Evolutionary conservation across 2,329 filamentous ascomycete species (phyloP).

Genomic region (Talaromyces piceae): DNA sequence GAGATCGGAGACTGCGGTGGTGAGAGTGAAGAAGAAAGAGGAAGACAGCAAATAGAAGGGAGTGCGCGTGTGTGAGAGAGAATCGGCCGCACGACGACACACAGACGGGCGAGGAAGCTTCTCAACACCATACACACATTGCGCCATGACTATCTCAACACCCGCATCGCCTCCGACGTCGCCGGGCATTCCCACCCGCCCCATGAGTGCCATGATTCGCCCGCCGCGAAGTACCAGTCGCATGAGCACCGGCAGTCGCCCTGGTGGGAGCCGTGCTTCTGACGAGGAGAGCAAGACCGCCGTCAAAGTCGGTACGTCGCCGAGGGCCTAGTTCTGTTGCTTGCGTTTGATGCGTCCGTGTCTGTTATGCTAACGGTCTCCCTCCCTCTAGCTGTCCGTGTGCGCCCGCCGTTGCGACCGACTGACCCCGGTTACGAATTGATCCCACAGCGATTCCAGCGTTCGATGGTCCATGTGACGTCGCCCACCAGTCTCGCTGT

Average conservation of each 20-base stretch:
- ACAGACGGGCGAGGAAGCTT: neutral
- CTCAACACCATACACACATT: neutral
- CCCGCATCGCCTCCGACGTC: slow-evolving; percentile 64
- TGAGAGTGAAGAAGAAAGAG: neutral
- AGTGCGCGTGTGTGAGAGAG: too few relatives aligned
- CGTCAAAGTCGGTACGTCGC: slow-evolving; percentile 88
- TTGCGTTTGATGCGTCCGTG: too few relatives aligned
- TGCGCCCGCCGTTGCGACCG: slow-evolving; percentile 76
- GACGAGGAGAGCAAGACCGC: slow-evolving; percentile 87
- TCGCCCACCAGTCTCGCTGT: slow-evolving; percentile 79
- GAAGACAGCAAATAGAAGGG: too few relatives aligned
- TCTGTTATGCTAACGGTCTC: slow-evolving; percentile 2
- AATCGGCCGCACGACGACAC: too few relatives aligned
- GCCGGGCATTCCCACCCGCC: slow-evolving; percentile 56
- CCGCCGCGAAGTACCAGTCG: slow-evolving; percentile 74
- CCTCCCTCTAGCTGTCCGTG: slow-evolving; percentile 68
- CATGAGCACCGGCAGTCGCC: slow-evolving; percentile 70
- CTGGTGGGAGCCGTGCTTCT: slow-evolving; percentile 70
- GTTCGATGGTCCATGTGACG: slow-evolving; percentile 82
- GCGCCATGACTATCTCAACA: slow-evolving; percentile 61
- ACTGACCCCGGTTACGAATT: slow-evolving; percentile 88
- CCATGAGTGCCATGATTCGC: slow-evolving; percentile 73
- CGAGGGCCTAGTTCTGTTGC: neutral
- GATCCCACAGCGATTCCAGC: slow-evolving; percentile 91
- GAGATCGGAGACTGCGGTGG: neutral